Evolutionary conservation across 345 rosid species (phyloP), one percentile per base, ranked within the genome.

Genomic region (Erucastrum elatum): DNA sequence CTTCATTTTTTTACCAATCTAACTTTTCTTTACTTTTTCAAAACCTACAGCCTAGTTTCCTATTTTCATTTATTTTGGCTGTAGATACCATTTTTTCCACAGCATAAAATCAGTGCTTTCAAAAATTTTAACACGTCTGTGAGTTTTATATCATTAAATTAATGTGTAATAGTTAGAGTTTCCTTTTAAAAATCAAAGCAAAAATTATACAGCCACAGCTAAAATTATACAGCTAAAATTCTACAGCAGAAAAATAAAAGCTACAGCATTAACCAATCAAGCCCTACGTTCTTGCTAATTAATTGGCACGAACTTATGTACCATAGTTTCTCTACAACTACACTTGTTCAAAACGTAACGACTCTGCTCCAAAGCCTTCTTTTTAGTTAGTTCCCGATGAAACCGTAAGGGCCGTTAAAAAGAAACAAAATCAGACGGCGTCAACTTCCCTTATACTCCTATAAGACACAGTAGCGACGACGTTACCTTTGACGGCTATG

Each of bases 331-430:
- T 21, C 21, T 21, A 21, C 21, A 21, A 21, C 34, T 51, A 53
- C 26, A 17, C 31, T 58, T 26, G 70, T 53, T 39, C 25, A 66
- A 75, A 69, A 68, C 79, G 79, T 80, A 80, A 80, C 82, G 75
- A 16, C 82, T 74, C 75, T 79, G 75, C 29, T 67, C 44, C 56
- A 51, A 25, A 41, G 34, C 64, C 27, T 56, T 9, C 44, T 13
- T 46, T 46, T 37, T 53, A 0, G 31, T 59, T 59, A 26, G 68
- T 58, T 72, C 82, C 68, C 74, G 78, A 74, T 62, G 58, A 80
- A 80, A 74, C 75, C 75, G 83, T 75, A 71, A 75, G 75, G 60
- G 71, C 70, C 75, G 75, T 80, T 80, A 51, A 13, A 73, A 68
- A 26, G 26, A 46, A 12, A 29, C 11, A 53, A 16, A 55, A 29